Conservation (phyloP, 768 basidiomycete genomes). For the Russula emetica region DNA sequence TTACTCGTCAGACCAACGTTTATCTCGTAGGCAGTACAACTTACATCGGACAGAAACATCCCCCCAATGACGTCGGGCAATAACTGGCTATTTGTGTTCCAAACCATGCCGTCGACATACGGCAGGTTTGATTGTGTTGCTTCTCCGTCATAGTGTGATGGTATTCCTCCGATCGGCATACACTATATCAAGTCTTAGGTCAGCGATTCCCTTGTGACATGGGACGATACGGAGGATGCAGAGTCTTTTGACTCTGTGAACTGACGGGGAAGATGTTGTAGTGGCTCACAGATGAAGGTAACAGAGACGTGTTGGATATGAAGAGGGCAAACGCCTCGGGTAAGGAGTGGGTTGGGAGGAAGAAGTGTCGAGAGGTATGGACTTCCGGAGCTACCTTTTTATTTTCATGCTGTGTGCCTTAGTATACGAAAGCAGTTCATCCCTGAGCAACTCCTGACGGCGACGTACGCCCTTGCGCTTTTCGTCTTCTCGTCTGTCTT, state of each 20-base stretch:
- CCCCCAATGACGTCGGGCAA: neutral
- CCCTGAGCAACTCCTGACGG: neutral
- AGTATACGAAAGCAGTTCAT: slow-evolving; percentile 1
- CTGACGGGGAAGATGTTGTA: neutral
- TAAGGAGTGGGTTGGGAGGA: neutral
- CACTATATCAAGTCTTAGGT: slow-evolving; percentile 5
- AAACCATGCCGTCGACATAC: neutral
- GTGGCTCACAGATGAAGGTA: neutral
- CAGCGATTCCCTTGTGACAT: neutral
- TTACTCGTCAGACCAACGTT: neutral
- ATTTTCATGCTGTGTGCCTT: slow-evolving; percentile 3
- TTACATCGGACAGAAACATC: neutral
- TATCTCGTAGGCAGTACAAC: neutral
- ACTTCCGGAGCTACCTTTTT: slow-evolving; percentile 4
- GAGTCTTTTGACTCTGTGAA: neutral
- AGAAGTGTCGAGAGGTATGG: neutral
- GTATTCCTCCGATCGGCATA: neutral
- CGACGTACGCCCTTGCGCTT: neutral
- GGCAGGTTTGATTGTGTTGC: neutral
- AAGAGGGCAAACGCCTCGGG: neutral
- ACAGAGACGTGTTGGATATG: neutral
- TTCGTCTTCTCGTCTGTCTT: neutral
- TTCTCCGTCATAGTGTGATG: neutral
- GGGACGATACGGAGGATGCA: neutral
- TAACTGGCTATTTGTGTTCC: neutral